Percentiles rank a stretch among this genome's conserved stretches.
phyloP scores from a whole-genome alignment of 768 basidiomycete species.

The Boletus barrowsii region DNA sequence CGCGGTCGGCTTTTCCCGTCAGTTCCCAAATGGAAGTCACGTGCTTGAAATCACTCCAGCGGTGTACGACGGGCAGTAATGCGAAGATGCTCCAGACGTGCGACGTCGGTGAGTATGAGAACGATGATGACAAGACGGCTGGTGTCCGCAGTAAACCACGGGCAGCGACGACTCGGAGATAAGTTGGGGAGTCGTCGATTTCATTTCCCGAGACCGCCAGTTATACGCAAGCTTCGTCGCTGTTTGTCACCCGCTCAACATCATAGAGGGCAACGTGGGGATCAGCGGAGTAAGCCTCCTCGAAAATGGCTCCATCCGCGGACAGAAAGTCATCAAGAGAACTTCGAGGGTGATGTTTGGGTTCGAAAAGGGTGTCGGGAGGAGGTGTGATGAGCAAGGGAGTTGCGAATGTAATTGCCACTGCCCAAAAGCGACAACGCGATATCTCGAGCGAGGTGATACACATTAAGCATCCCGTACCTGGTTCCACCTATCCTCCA shows the following conservation, averaged over 20 bases:
- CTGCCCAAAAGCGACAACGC: slow-evolving; percentile 32
- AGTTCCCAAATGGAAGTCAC: too few relatives aligned
- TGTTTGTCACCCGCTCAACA: slow-evolving; percentile 25
- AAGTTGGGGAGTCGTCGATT: too few relatives aligned
- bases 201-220: slow-evolving; percentile 25
- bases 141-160: too few relatives aligned
- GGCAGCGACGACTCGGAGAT: too few relatives aligned
- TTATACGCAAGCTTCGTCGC: slow-evolving; percentile 12
- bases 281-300: slow-evolving; percentile 12
- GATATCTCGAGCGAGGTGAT: slow-evolving; percentile 28
- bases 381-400: slow-evolving; percentile 3
- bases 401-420: slow-evolving; percentile 23
- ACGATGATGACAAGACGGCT: too few relatives aligned
- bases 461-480: slow-evolving; percentile 28
- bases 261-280: slow-evolving; percentile 30
- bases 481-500: slow-evolving; percentile 37
- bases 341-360: slow-evolving; percentile 3
- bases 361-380: background rate
- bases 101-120: too few relatives aligned
- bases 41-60: too few relatives aligned
- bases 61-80: too few relatives aligned
- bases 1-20: too few relatives aligned
- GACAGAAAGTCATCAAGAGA: slow-evolving; percentile 20
- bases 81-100: too few relatives aligned
- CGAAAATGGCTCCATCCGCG: slow-evolving; percentile 6